phyloP scores from a whole-genome alignment of 1,284 basidiomycete species.

The Entoloma clypeatum region DNA sequence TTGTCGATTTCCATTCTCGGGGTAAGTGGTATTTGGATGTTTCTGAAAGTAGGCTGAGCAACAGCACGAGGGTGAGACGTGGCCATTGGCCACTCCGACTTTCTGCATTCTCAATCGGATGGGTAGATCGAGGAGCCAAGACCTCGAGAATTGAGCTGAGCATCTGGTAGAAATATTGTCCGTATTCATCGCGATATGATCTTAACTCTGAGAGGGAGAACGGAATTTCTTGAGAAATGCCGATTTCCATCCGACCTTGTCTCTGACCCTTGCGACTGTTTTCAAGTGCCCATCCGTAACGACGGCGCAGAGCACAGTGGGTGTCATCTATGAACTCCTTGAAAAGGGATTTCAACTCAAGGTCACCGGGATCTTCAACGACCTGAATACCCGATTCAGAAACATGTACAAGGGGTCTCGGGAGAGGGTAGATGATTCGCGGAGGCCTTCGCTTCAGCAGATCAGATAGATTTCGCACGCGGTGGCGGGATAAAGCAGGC shows the following conservation, averaged over 20 bases:
- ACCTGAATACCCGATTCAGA: too few species aligned
- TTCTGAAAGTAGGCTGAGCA: constrained; percentile 23
- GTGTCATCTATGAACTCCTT: neutral
- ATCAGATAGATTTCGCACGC: too few species aligned
- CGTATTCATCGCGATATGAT: constrained; percentile 1
- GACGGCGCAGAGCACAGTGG: neutral
- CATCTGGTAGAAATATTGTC: neutral
- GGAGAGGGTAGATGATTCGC: neutral
- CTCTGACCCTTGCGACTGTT: neutral
- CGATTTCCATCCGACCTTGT: neutral
- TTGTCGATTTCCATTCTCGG: constrained; percentile 25
- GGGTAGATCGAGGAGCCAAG: constrained; percentile 6
- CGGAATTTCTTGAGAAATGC: neutral
- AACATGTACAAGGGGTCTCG: neutral
- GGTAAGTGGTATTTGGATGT: neutral
- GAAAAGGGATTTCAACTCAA: constrained; percentile 4
- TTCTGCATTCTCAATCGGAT: neutral
- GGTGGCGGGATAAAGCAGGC: too few species aligned
- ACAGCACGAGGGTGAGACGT: constrained; percentile 20
- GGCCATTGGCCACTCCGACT: constrained; percentile 24
- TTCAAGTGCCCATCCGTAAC: neutral
- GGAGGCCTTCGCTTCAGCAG: too few species aligned
- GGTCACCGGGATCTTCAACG: neutral
- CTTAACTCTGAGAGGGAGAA: neutral
- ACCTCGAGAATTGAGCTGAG: neutral